These are phyloP conservation scores for Taiozyma sp. DNA, from an alignment of 1,139 yeast genomes.

Conservation along the genomic window DNA sequence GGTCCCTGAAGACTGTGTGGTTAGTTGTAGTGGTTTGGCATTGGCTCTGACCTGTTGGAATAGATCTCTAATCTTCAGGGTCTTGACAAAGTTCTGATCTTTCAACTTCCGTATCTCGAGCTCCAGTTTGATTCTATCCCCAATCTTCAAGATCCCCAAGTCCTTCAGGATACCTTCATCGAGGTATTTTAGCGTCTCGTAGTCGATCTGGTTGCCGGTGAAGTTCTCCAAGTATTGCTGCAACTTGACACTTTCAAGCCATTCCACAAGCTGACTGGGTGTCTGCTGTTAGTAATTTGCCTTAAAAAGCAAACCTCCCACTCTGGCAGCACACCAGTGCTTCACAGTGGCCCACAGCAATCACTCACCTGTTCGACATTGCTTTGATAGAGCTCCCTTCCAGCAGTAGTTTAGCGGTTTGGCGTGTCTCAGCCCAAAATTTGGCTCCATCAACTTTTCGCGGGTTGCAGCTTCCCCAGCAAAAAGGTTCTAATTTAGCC, in stretches of 20 bases:
- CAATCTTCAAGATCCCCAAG: constrained; percentile 71
- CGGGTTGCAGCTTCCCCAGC: neutral
- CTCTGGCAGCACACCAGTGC: neutral
- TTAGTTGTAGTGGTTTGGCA: constrained; percentile 3
- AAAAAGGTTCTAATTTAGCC: neutral
- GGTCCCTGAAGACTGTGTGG: constrained; percentile 22
- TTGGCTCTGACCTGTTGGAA: constrained; percentile 25
- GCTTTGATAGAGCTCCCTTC: neutral
- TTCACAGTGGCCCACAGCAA: no score
- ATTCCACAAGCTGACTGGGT: constrained; percentile 6
- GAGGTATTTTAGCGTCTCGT: constrained; percentile 33
- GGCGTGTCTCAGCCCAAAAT: neutral
- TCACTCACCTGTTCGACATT: neutral
- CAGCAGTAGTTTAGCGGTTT: neutral
- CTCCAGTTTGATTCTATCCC: constrained; percentile 72
- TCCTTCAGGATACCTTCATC: constrained; percentile 70
- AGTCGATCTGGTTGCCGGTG: constrained; percentile 40
- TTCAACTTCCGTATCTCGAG: constrained; percentile 45
- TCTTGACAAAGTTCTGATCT: constrained; percentile 15
- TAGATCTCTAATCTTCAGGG: constrained; percentile 33
- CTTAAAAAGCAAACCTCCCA: neutral
- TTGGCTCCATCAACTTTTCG: neutral
- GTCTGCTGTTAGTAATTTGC: neutral
- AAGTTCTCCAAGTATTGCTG: constrained; percentile 12
- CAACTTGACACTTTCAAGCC: constrained; percentile 12